Percentiles rank a stretch among this genome's conserved stretches.
Conservation (phyloP, 106 monocot genomes). For the Acorus gramineus region DNA sequence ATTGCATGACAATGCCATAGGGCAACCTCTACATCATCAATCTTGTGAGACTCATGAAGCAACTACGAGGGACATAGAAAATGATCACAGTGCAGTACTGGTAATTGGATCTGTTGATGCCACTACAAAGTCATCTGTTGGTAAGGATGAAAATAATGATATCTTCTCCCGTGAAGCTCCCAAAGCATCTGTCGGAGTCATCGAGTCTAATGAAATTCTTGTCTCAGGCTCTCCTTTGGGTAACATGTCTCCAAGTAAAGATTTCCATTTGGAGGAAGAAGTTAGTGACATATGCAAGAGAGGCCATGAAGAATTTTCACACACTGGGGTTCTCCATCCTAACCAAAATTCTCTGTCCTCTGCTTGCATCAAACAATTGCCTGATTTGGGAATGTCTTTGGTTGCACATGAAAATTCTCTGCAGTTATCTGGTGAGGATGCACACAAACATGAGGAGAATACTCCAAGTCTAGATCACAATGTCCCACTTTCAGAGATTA, state of each 20-base stretch:
- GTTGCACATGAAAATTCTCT: constrained; percentile 4
- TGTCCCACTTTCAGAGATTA: constrained; percentile 45
- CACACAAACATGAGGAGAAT: constrained; percentile 5
- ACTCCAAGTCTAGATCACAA: background rate
- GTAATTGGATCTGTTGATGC: too few species aligned
- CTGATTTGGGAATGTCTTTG: background rate
- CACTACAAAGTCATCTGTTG: too few species aligned
- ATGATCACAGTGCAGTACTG: too few species aligned
- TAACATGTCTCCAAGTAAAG: background rate
- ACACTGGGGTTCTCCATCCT: background rate
- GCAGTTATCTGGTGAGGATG: constrained; percentile 7
- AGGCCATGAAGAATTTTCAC: constrained; percentile 3
- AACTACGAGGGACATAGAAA: constrained; percentile 2
- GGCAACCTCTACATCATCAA: background rate
- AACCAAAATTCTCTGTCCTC: too few species aligned
- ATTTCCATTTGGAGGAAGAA: constrained; percentile 17
- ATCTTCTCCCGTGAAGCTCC: too few species aligned
- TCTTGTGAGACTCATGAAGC: constrained; percentile 9
- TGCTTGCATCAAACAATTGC: background rate
- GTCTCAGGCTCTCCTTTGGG: constrained; percentile 16
- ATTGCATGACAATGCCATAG: constrained; percentile 5
- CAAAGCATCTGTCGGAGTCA: background rate
- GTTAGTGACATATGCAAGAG: constrained; percentile 3
- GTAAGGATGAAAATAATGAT: too few species aligned
- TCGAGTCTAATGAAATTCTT: constrained; percentile 7